Evolutionary conservation across 1,284 basidiomycete genomes (phyloP).

Genomic region (Pyrrhoderma noxium): DNA sequence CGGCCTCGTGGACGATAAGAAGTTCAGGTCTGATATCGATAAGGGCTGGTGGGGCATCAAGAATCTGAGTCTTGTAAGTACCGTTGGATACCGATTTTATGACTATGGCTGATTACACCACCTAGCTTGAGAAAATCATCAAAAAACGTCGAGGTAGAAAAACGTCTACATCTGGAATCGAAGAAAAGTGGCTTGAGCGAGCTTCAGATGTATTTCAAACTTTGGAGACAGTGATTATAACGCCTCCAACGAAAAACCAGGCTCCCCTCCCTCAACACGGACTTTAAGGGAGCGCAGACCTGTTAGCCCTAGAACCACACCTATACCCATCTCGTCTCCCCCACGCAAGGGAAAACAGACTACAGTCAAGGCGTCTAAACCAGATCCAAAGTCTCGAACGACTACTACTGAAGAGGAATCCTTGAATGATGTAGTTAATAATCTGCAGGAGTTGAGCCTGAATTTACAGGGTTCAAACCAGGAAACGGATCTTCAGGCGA

Average conservation of each 20-base stretch:
- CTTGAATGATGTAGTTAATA: constrained; percentile 14
- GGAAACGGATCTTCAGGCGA: constrained; percentile 7
- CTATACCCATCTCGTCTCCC: constrained; percentile 20
- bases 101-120: constrained; percentile 1
- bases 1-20: constrained; percentile 46
- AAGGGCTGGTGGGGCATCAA: constrained; percentile 64
- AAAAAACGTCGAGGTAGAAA: constrained; percentile 53
- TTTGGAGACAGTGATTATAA: constrained; percentile 30
- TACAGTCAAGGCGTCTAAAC: too few relatives aligned
- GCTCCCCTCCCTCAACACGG: constrained; percentile 35
- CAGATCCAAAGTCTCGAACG: too few relatives aligned
- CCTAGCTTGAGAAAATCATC: constrained; percentile 62
- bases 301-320: constrained; percentile 20
- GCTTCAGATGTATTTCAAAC: constrained; percentile 36
- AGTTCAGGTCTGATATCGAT: constrained; percentile 28
- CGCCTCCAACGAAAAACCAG: constrained; percentile 25
- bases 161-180: constrained; percentile 29
- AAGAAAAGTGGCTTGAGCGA: constrained; percentile 52
- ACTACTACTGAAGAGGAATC: background rate
- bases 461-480: constrained; percentile 2
- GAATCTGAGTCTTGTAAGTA: constrained; percentile 55
- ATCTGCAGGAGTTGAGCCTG: constrained; percentile 5
- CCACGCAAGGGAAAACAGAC: background rate
- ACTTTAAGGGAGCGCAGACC: constrained; percentile 53
- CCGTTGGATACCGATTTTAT: background rate